Base-by-base conservation (phyloP, 257 asterid species). In the Echites panduratus region DNA sequence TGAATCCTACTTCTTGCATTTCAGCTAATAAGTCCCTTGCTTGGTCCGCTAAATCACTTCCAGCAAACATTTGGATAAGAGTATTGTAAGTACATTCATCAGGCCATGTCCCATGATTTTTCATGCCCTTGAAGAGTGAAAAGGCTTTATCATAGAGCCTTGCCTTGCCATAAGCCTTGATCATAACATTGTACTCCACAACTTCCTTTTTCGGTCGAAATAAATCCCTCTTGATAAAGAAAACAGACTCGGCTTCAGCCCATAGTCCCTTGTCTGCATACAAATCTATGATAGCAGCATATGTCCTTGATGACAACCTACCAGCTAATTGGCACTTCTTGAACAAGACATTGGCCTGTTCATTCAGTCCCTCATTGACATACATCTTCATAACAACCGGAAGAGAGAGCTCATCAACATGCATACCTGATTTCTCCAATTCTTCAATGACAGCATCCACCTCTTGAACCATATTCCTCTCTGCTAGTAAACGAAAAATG, bases 61-160 rank as follows among this genome's bases (percentile, higher is more conserved):
- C 91, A 7, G 90, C 86, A 47, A 84, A 81, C 97, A 93, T 93
- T 77, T 93, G 98, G 72, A 89, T 88, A 45, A 91, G 84, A 71
- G 97, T 85, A 83, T 93, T 91, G 74, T 85, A 93, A 13, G 98
- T 93, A 83, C 96, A 89, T 73, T 86, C 88, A 67, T 93, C 97
- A 20, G 98, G 98, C 98, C 96, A 93, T 17, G 87, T 81, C 61
- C 98, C 98, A 68, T 89, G 96, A 81, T 83, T 88, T 79, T 90
- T 89, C 98, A 93, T 93, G 57, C 92, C 85, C 75, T 77, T 82
- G 81, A 93, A 93, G 70, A 93, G 94, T 3, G 84, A 82, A 44
- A 82, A 66, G 62, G 97, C 96, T 82, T 88, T 86, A 68, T 88
- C 96, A 57, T 86, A 84, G 38, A 77, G 85, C 77, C 87, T 78